These are phyloP conservation scores for Coniferiporia weirii DNA, from an alignment of 1,284 basidiomycete species.

Conservation along the genomic window DNA sequence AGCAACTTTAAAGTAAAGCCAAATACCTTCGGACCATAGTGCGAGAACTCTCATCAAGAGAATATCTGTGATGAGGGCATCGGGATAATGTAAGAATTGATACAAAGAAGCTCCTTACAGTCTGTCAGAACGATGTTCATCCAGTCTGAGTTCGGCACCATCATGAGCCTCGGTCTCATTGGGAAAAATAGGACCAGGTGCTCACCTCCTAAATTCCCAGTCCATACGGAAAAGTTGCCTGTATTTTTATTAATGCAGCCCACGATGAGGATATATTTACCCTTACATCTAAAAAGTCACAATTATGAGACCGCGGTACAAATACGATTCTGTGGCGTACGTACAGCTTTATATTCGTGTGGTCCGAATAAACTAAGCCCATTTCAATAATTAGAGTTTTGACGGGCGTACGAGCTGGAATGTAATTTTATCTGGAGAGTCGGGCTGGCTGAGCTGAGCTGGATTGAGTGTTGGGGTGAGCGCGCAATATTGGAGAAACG, in stretches of 20 bases:
- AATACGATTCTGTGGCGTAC: not conserved
- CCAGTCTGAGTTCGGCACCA: not conserved
- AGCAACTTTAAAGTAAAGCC: not conserved
- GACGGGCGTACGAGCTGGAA: too few species aligned
- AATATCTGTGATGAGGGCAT: not conserved
- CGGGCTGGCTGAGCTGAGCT: too few species aligned
- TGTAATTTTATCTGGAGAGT: too few species aligned
- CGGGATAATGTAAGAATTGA: not conserved
- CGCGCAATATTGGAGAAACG: too few species aligned
- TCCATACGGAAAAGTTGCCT: not conserved
- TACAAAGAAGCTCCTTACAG: not conserved
- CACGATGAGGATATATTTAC: not conserved
- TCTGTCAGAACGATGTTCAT: slow-evolving; percentile 4
- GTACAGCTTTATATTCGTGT: not conserved
- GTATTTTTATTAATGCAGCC: not conserved
- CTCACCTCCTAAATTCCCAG: not conserved
- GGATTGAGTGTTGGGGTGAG: too few species aligned
- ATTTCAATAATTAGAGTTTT: too few species aligned
- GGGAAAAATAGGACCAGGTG: not conserved
- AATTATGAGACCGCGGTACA: not conserved
- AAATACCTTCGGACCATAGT: not conserved
- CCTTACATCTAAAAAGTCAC: not conserved
- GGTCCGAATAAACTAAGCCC: not conserved
- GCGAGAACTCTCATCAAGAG: slow-evolving; percentile 7
- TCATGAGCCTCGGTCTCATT: not conserved